Base-by-base conservation (phyloP, 2,329 filamentous ascomycete species). In the Orbilia javanica region DNA sequence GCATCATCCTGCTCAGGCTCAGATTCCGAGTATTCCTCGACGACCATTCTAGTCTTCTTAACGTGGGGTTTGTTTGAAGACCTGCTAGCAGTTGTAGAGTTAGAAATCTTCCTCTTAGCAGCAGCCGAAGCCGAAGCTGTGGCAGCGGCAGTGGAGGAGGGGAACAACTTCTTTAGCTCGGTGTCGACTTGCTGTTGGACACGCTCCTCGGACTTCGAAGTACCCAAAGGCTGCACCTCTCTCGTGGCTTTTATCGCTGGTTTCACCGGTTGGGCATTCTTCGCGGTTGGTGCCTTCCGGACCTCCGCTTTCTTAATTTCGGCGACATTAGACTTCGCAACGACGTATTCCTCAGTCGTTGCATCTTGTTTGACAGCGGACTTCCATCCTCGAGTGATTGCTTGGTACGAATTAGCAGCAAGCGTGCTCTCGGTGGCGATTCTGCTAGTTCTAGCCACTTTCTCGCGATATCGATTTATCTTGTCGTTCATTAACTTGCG, bases 401-500 rank as follows among this genome's bases (percentile, higher is more conserved):
- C 68, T 53, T 80, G 69, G 10, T 79, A 77, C 22, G 77, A 79
- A 22, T 81, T 79, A n/a, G 80, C 81, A 8, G 80, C 66, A n/a
- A 69, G 27, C 3, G 79, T 79, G 8, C 81, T 79, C 62, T 81
- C 81, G 42, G 79, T 80, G 7, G 81, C 81, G 57, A 76, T 74
- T 36, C 71, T 80, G 20, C 66, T 66, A 22, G 79, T 77, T 22
- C 76, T 76, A 18, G 79, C 53, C 20, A 81, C 60, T 25, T 80
- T 78, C 60, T 81, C 80, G 70, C 46, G 60, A 62, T 78, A 72
- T 20, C 64, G 79, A 57, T 79, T 80, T 70, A 68, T 81, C 74
- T 73, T 80, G 62, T 52, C 80, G 50, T 55, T 76, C 75, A 67
- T 71, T 0, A 80, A 11, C 31, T 76, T 70, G 10, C 69, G 22